These are phyloP conservation scores for Fusarium sp. DNA, from an alignment of 2,329 filamentous ascomycete genomes.

Conservation along the genomic window DNA sequence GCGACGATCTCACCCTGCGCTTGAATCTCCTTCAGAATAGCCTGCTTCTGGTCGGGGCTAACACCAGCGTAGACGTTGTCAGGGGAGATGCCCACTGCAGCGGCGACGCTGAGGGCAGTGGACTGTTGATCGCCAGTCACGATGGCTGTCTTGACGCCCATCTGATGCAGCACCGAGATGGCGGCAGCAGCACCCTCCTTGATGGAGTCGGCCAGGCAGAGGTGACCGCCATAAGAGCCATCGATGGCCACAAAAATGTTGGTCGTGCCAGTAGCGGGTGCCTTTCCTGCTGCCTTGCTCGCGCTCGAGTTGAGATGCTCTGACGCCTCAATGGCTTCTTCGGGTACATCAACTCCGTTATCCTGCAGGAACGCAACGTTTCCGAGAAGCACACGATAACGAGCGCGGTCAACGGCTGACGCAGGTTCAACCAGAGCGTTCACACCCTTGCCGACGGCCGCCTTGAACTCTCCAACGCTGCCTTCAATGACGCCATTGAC, in stretches of 20 bases:
- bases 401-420: constrained; percentile 72
- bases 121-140: constrained; percentile 92
- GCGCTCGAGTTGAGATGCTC: constrained; percentile 67
- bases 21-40: constrained; percentile 84
- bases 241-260: constrained; percentile 94
- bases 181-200: constrained; percentile 87
- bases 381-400: constrained; percentile 85
- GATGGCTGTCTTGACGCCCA: constrained; percentile 89
- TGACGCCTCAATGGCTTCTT: constrained; percentile 71
- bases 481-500: constrained; percentile 83
- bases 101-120: constrained; percentile 86
- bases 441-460: constrained; percentile 86
- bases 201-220: constrained; percentile 89
- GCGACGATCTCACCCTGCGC: constrained; percentile 80
- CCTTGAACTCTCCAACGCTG: constrained; percentile 85
- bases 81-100: constrained; percentile 81
- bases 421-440: constrained; percentile 84
- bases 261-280: constrained; percentile 76
- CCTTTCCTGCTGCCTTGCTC: constrained; percentile 48
- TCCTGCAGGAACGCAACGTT: constrained; percentile 82
- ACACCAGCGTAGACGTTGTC: constrained; percentile 87
- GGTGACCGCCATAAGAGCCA: constrained; percentile 80
- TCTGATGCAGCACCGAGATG: constrained; percentile 82
- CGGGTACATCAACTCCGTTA: constrained; percentile 74
- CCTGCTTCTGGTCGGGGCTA: constrained; percentile 90